Base-by-base conservation (phyloP, 1,139 yeast genomes). In the Geotrichum citri-aurantii region DNA sequence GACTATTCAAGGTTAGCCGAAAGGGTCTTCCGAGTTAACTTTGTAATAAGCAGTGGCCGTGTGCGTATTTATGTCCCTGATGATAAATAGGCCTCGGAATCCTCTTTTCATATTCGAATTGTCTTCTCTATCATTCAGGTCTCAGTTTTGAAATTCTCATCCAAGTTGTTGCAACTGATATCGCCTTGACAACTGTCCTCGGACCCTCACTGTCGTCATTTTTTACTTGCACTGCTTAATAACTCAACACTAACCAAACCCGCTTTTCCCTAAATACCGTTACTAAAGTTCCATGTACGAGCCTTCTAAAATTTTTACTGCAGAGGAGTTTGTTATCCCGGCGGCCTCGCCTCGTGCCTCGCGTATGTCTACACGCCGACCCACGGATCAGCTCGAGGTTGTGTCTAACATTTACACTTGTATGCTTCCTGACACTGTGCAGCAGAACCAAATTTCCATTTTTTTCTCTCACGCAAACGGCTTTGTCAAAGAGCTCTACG, bases 331-430 rank as follows among this genome's bases (percentile, higher is more conserved):
- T 14, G 47, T 56, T 6, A 19, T 59, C 21, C 62, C 62, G 7
- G 62, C 62, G 12, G 40, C 57, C 19, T 54, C 27, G 29, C 62
- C 62, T 11, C 48, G 62, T n/a, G 49, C 54, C 10, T 48, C 62
- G 3, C 53, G 55, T 3, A 23, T 54, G 44, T 56, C 62, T 1
- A 57, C 60, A 3, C 19, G 49, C 27, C 19, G 21, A 14, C 52
- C 58, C 12, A 29, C 46, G 5, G 62, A 57, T 49, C 52, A 52
- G 23, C 50, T 59, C 11, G 54, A 54, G 2, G 12, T 59, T 8
- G 58, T 50, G 1, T 37, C 50, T 12, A 54, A 52, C 26, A 12
- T 59, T 3, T 59, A 57, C 49, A 44, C 42, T 4, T 33, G 56
- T 1, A 40, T 19, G 17, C 23, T 12, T 5, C 23, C 23, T 7